These are phyloP conservation scores for Phyllosticta capitalensis DNA, from an alignment of 2,329 filamentous ascomycete species.

Conservation along the genomic window DNA sequence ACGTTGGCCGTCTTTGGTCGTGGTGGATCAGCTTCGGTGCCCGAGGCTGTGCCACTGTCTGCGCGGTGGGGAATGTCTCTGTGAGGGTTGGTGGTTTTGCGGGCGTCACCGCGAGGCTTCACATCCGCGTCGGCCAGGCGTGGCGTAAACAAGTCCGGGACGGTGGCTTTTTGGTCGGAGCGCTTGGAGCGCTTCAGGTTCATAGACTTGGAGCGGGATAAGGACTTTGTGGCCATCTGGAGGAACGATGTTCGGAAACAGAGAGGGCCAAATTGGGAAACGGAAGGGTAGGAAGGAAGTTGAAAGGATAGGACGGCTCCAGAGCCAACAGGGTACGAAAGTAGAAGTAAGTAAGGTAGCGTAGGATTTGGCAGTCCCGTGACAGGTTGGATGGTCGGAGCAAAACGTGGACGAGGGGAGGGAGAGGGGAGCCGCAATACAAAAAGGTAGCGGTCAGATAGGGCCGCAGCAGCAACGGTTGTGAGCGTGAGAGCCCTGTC, in stretches of 20 bases:
- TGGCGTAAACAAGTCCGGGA: background rate
- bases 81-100: background rate
- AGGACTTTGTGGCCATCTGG: conserved; percentile 20
- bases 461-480: background rate
- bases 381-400: conserved; percentile 16
- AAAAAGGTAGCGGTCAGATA: background rate
- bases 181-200: conserved; percentile 9
- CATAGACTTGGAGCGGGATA: conserved; percentile 27
- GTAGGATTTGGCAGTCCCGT: background rate
- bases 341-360: conserved; percentile 11
- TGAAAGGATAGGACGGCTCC: conserved; percentile 32
- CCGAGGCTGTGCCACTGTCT: conserved; percentile 22
- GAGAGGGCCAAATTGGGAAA: conserved; percentile 16
- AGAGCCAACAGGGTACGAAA: conserved; percentile 24
- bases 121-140: background rate
- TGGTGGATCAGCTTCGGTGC: conserved; percentile 24
- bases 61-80: conserved; percentile 1
- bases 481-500: conserved; percentile 7
- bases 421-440: background rate
- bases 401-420: conserved; percentile 11
- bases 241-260: conserved; percentile 21
- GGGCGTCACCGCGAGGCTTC: background rate
- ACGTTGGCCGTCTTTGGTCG: conserved; percentile 28
- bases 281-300: conserved; percentile 15
- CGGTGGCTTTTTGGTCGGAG: conserved; percentile 1